Evolutionary conservation across 768 basidiomycete genomes (phyloP).

Genomic region (Kwoniella sp.): DNA sequence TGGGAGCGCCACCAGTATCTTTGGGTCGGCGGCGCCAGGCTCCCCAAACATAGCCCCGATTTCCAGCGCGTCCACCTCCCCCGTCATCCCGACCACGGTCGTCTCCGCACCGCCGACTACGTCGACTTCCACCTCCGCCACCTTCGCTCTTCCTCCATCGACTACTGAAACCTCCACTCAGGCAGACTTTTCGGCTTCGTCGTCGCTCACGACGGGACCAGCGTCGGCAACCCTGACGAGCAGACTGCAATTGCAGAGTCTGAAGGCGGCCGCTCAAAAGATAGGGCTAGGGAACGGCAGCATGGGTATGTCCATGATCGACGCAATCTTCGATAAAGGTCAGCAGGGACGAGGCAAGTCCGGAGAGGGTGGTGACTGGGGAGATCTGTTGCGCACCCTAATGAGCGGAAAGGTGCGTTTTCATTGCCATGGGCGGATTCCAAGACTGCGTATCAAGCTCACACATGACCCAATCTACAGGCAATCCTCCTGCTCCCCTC

Average conservation of each 20-base stretch:
- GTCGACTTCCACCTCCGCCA: slow-evolving; percentile 39
- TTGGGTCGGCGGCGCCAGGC: neutral
- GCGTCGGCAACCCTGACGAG: slow-evolving; percentile 27
- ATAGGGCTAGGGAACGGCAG: slow-evolving; percentile 47
- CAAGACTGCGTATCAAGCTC: neutral
- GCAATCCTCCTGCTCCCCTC: slow-evolving; percentile 76
- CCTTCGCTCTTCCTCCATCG: slow-evolving; percentile 36
- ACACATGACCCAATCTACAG: slow-evolving; percentile 52
- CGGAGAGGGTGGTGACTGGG: slow-evolving; percentile 44
- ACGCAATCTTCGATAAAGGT: slow-evolving; percentile 47
- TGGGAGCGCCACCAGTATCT: slow-evolving; percentile 16
- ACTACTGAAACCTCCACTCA: slow-evolving; percentile 16
- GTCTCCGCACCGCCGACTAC: slow-evolving; percentile 27
- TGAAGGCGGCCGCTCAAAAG: slow-evolving; percentile 50
- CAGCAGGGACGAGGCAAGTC: slow-evolving; percentile 27
- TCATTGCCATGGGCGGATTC: too few species aligned
- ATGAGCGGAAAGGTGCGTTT: slow-evolving; percentile 42
- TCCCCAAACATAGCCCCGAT: neutral
- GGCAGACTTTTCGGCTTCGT: neutral
- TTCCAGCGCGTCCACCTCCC: slow-evolving; percentile 6
- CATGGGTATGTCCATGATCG: slow-evolving; percentile 50
- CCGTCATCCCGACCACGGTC: slow-evolving; percentile 19
- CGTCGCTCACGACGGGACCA: neutral
- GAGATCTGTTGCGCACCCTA: slow-evolving; percentile 39
- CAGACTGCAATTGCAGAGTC: slow-evolving; percentile 46